Base-by-base conservation (phyloP, 306 rosid genomes). In the Luffa acutangula region DNA sequence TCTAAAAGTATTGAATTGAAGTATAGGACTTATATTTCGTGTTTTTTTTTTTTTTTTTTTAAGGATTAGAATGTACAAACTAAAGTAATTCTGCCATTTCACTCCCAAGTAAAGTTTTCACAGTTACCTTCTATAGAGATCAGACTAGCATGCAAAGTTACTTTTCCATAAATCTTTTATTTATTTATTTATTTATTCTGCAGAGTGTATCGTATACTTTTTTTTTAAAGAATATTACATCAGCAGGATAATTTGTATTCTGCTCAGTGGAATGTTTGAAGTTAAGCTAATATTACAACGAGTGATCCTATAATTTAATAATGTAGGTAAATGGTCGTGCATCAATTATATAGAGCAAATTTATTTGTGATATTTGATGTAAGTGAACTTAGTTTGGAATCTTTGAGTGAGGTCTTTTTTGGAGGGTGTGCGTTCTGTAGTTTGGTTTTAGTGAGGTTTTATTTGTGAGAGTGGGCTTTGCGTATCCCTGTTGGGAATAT, bases 301-400 rank as follows among this genome's bases (percentile, higher is more conserved):
- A 41, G 36, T 69, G 39, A 70, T 70, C 56, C 9, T n/a, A 20
- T 71, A 71, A 21, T 71, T 71, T 45, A 46, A 7, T 71, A 71
- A 41, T 42, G 36, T 71, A 21, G 37, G 54, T 72, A 48, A 72
- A 48, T 48, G 59, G 43, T 6, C 58, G 33, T 20, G 39, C 49
- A n/a, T 5, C 7, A 10, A 46, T 8, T 11, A 72, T 72, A 46
- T 33, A 20, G 76, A 20, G n/a, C 54, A 70, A n/a, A 18, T 43
- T 70, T 21, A 10, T 70, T 70, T 70, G 76, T 45, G 74, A 67
- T 67, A 37, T 36, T 81, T 80, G n/a, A 65, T 71, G 42, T 9
- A 37, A 59, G 65, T 59, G 14, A 1, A 59, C 25, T 59, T 31
- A n/a, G 18, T 54, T 58, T 9, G 14, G 64, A 58, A 58, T 9